Evolutionary conservation across 352 stramenopile species (phyloP).

Genomic region (Phytopythium oedochilum): DNA sequence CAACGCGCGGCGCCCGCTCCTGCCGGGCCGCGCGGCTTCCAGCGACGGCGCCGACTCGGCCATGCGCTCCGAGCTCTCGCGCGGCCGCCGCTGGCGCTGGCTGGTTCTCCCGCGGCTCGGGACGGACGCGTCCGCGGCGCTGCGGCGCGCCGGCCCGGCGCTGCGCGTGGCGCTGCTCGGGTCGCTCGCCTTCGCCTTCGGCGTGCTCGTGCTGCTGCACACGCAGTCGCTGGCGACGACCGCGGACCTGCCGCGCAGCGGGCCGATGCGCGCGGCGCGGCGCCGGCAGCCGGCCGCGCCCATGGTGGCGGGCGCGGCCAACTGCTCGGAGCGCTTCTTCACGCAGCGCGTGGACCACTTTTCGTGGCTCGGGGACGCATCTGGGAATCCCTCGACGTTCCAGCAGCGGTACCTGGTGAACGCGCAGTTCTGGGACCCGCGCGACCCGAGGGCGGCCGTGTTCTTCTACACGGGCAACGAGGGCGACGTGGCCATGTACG

Average conservation of each 20-base stretch:
- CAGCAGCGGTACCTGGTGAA: constrained; percentile 90
- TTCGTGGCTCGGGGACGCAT: constrained; percentile 40
- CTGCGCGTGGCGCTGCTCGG: constrained; percentile 46
- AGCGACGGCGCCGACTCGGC: constrained; percentile 12
- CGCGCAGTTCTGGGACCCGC: constrained; percentile 74
- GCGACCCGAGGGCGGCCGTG: constrained; percentile 65
- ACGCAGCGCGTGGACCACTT: constrained; percentile 91
- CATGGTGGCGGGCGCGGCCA: constrained; percentile 42
- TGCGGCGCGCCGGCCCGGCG: constrained; percentile 22
- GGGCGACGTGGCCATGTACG: constrained; percentile 91
- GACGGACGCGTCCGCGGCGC: constrained; percentile 10
- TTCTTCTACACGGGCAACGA: constrained; percentile 96
- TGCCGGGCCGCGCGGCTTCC: constrained; percentile 18
- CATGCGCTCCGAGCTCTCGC: constrained; percentile 21
- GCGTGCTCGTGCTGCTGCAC: constrained; percentile 66
- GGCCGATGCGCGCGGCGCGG: constrained; percentile 17
- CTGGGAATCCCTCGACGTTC: constrained; percentile 48
- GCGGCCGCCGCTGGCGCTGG: constrained; percentile 4
- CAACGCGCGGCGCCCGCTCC: constrained; percentile 16
- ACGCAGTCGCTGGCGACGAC: constrained; percentile 55
- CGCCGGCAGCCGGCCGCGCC: constrained; percentile 6
- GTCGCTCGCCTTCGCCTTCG: constrained; percentile 37
- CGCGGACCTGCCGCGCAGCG: constrained; percentile 27
- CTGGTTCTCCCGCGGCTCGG: neutral
- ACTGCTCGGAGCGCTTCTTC: constrained; percentile 85